Conservation (phyloP, 768 basidiomycete species). For the Naganishia randhawae region DNA sequence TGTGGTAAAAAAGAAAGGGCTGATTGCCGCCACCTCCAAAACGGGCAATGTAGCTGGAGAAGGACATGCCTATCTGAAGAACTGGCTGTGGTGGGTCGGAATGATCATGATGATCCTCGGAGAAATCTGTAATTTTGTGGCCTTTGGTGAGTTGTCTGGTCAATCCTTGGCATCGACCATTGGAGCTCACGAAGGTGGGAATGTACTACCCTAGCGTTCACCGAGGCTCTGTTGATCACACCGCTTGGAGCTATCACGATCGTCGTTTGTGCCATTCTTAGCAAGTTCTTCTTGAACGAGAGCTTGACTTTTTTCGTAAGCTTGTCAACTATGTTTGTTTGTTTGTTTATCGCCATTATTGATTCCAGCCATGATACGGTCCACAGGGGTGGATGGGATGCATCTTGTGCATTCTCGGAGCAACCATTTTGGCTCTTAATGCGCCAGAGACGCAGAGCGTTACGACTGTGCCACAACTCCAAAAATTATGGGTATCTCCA, state of each 20-base stretch:
- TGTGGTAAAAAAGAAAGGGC: constrained; percentile 97
- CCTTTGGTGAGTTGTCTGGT: constrained; percentile 41
- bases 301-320: constrained; percentile 75
- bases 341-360: too few species aligned
- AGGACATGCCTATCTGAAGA: constrained; percentile 92
- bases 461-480: constrained; percentile 57
- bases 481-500: constrained; percentile 58
- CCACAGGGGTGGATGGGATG: constrained; percentile 89
- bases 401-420: constrained; percentile 76
- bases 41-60: constrained; percentile 60
- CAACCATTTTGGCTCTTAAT: constrained; percentile 56
- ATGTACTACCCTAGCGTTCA: constrained; percentile 30
- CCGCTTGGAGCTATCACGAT: constrained; percentile 95
- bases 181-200: not conserved
- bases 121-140: constrained; percentile 49
- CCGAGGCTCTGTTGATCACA: constrained; percentile 79
- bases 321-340: not conserved
- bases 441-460: constrained; percentile 52
- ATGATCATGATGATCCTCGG: constrained; percentile 95
- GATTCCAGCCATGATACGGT: too few species aligned
- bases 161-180: not conserved
- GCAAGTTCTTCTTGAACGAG: constrained; percentile 89
- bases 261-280: constrained; percentile 87
- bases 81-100: constrained; percentile 85
- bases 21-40: constrained; percentile 56